Evolutionary conservation across 2,329 filamentous ascomycete species (phyloP).

Genomic region (Neofusicoccum kwambonambiense): DNA sequence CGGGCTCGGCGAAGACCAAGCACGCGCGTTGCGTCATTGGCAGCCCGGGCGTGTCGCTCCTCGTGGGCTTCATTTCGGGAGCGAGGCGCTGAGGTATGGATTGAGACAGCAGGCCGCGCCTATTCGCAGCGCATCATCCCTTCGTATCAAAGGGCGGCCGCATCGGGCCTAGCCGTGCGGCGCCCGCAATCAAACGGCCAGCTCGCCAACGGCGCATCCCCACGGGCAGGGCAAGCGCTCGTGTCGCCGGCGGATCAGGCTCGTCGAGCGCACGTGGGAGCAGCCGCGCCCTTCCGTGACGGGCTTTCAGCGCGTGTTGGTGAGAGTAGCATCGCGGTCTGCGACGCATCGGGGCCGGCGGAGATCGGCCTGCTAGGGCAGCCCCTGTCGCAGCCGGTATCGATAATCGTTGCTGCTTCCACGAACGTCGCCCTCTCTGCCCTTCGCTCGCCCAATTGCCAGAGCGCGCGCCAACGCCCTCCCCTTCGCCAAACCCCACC

Average conservation of each 20-base stretch:
- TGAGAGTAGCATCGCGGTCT: background rate
- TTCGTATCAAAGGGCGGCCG: slow-evolving; percentile 9
- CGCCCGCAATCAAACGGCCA: slow-evolving; percentile 5
- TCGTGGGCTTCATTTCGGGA: no score
- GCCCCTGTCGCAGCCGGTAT: slow-evolving; percentile 5
- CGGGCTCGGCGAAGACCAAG: no score
- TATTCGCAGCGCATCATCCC: background rate
- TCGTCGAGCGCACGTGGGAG: slow-evolving; percentile 3
- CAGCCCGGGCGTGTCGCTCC: no score
- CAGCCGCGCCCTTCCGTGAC: slow-evolving; percentile 1
- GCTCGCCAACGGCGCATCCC: background rate
- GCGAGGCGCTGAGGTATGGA: background rate
- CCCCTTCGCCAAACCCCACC: slow-evolving; percentile 14
- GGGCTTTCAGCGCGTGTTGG: background rate
- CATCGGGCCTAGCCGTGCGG: background rate
- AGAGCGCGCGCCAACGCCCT: slow-evolving; percentile 5
- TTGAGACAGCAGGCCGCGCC: background rate
- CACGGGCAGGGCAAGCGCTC: slow-evolving; percentile 4
- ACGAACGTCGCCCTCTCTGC: background rate
- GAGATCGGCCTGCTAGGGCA: background rate
- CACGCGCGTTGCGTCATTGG: no score
- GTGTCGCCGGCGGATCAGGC: slow-evolving; percentile 8
- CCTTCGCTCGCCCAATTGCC: slow-evolving; percentile 12
- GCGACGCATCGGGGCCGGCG: background rate
- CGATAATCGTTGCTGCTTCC: slow-evolving; percentile 7